These are phyloP conservation scores for Candida chilensis DNA, from an alignment of 805 yeast genomes.

Conservation along the genomic window DNA sequence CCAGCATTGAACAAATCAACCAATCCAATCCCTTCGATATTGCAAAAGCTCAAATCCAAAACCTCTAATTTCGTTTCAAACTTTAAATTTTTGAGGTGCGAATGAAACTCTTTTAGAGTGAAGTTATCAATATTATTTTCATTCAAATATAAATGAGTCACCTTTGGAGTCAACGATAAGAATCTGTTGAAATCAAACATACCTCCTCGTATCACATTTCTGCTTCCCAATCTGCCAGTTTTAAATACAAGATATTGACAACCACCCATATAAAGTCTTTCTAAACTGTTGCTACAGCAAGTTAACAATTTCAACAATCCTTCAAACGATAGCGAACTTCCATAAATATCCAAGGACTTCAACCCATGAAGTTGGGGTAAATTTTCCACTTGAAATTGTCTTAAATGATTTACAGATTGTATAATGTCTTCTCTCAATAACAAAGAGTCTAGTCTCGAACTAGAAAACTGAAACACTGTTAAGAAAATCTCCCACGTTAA, in stretches of 20 bases:
- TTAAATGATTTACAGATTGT: not conserved
- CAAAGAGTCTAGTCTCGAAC: not conserved
- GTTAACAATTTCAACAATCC: slow-evolving; percentile 6
- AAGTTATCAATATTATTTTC: slow-evolving; percentile 14
- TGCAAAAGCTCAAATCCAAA: slow-evolving; percentile 13
- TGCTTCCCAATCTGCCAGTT: slow-evolving; percentile 5
- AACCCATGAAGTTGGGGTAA: not conserved
- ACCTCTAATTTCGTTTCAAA: slow-evolving; percentile 4
- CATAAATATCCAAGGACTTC: slow-evolving; percentile 1
- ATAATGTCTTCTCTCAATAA: not conserved
- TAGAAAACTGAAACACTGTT: not conserved
- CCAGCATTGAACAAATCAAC: slow-evolving; percentile 9
- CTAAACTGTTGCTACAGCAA: slow-evolving; percentile 3
- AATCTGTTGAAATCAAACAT: slow-evolving; percentile 4
- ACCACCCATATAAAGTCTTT: slow-evolving; percentile 5
- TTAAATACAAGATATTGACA: slow-evolving; percentile 7
- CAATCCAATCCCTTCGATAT: slow-evolving; percentile 14
- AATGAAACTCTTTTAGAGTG: slow-evolving; percentile 10
- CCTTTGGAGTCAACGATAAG: slow-evolving; percentile 5
- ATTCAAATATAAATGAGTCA: slow-evolving; percentile 8
- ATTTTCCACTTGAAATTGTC: not conserved
- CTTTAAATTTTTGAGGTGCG: slow-evolving; percentile 7
- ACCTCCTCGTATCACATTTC: not conserved
- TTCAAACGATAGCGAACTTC: slow-evolving; percentile 5
- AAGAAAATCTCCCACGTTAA: not conserved